A percentile compares a stretch with the other conserved stretches of the same genome.
Evolutionary conservation across 768 basidiomycete genomes (phyloP).

Genomic region (Pilatotrama ljubarskyi): DNA sequence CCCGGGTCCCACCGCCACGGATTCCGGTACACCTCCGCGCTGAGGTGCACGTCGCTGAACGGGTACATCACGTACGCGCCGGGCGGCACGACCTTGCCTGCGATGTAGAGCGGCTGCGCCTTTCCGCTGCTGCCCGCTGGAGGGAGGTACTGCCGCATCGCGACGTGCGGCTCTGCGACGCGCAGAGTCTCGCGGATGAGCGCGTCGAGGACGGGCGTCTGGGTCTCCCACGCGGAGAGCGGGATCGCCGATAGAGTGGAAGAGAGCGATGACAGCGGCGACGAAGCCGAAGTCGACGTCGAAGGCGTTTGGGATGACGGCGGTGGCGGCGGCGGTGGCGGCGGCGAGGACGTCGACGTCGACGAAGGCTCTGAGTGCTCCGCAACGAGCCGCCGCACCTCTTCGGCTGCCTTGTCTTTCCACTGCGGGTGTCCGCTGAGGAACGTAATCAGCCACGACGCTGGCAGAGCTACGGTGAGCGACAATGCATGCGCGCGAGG

Average conservation of each 20-base stretch:
- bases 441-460: slow-evolving; percentile 75
- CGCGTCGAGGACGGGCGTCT: slow-evolving; percentile 70
- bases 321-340: background rate
- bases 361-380: slow-evolving; percentile 31
- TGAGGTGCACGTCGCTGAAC: slow-evolving; percentile 77
- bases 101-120: slow-evolving; percentile 47
- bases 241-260: slow-evolving; percentile 60
- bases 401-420: slow-evolving; percentile 58
- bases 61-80: slow-evolving; percentile 79
- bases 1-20: slow-evolving; percentile 77
- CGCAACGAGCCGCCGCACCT: slow-evolving; percentile 57
- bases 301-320: background rate
- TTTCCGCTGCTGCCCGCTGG: background rate
- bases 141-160: slow-evolving; percentile 67
- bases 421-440: slow-evolving; percentile 68
- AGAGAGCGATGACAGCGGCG: slow-evolving; percentile 36
- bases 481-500: background rate
- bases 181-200: slow-evolving; percentile 78
- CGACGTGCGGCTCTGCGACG: slow-evolving; percentile 75
- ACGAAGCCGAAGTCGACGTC: background rate
- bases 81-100: slow-evolving; percentile 67
- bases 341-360: background rate
- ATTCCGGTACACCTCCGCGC: slow-evolving; percentile 69
- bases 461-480: slow-evolving; percentile 32
- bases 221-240: slow-evolving; percentile 66